Conservation (phyloP, 208 protist species). For the Acanthamoeba healyi region DNA sequence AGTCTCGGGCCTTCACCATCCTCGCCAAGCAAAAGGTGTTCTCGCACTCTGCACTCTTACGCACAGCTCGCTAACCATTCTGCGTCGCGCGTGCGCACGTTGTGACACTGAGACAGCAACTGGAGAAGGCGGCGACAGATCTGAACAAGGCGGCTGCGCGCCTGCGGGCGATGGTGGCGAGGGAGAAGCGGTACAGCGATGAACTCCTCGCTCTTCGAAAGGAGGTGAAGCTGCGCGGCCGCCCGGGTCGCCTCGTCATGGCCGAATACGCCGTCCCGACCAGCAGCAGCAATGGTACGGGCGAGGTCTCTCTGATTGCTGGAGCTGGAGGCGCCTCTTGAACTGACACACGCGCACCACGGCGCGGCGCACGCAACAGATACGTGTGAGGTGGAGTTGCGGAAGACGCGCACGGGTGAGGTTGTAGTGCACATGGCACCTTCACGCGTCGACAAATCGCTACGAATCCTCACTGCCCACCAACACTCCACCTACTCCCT, state of each 20-base stretch:
- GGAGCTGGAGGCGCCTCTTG: too few relatives aligned
- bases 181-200: constrained; percentile 8
- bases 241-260: not conserved
- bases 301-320: not conserved
- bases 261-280: not conserved
- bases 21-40: constrained; percentile 27
- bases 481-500: not conserved
- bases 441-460: constrained; percentile 23
- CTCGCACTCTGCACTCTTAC: not conserved
- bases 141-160: not conserved
- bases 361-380: not conserved
- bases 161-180: not conserved
- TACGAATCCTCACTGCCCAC: not conserved
- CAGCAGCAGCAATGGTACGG: not conserved
- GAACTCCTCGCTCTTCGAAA: not conserved
- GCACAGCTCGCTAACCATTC: too few relatives aligned
- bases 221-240: constrained; percentile 19
- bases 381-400: not conserved
- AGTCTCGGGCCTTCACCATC: not conserved
- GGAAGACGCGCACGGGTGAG: constrained; percentile 13
- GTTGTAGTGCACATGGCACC: constrained; percentile 14
- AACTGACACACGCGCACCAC: not conserved
- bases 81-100: too few relatives aligned
- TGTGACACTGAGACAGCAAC: not conserved
- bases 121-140: not conserved